Percentiles rank a stretch among this genome's conserved stretches.
These are phyloP conservation scores for Poronia punctata DNA, from an alignment of 495 filamentous ascomycete genomes.

Conservation along the genomic window DNA sequence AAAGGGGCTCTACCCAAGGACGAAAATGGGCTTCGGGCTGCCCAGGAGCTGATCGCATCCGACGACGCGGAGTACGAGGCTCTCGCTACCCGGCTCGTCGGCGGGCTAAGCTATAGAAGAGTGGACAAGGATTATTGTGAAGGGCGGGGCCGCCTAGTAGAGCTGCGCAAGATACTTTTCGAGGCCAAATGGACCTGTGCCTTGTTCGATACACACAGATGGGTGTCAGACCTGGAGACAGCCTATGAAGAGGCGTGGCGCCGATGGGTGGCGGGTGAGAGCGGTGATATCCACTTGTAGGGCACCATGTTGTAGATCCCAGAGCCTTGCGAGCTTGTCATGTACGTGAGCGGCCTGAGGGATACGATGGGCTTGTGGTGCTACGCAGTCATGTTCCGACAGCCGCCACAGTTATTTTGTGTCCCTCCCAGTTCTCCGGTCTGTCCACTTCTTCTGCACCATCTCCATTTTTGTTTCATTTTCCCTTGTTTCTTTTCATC, in stretches of 20 bases:
- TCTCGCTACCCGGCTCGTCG: constrained; percentile 67
- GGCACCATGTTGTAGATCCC: neutral
- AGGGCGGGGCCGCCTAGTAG: constrained; percentile 59
- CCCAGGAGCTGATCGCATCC: constrained; percentile 65
- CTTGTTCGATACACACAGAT: constrained; percentile 86
- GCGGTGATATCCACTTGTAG: constrained; percentile 77
- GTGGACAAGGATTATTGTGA: constrained; percentile 42
- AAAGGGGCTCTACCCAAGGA: constrained; percentile 75
- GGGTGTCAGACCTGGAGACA: constrained; percentile 86
- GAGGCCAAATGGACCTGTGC: constrained; percentile 73
- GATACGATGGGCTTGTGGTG: too few relatives aligned
- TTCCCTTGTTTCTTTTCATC: constrained; percentile 11
- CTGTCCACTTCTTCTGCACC: too few relatives aligned
- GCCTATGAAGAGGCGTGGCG: constrained; percentile 86
- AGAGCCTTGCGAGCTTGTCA: neutral
- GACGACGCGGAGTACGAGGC: constrained; percentile 79
- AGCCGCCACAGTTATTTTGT: too few relatives aligned
- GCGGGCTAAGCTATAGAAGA: constrained; percentile 54
- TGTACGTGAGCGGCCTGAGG: too few relatives aligned
- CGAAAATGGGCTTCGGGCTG: constrained; percentile 58
- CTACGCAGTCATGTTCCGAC: too few relatives aligned
- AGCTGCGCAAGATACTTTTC: constrained; percentile 74
- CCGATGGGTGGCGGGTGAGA: constrained; percentile 76
- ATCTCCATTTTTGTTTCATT: too few relatives aligned
- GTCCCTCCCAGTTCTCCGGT: too few relatives aligned